Base-by-base conservation (phyloP, 495 filamentous ascomycete species). In the Xylaria bambusicola region DNA sequence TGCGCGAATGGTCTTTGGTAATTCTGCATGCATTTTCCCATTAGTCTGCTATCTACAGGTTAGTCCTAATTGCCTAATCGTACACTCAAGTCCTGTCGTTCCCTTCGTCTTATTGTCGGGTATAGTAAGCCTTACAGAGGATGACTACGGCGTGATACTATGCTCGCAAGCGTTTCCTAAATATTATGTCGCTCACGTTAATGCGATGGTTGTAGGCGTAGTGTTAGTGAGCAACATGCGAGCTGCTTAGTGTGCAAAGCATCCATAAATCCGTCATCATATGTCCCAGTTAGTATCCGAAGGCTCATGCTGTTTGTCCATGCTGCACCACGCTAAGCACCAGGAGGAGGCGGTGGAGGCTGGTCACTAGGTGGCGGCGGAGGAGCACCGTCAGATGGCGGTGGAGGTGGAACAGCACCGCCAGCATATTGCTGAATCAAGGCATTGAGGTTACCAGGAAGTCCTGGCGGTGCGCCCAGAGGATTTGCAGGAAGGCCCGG, bases 351-450 rank as follows among this genome's bases (percentile, higher is more conserved):
- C 15, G 89, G 89, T 20, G 89, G 89, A 35, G 88, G 88, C 67
- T 86, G 82, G 61, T 93, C 89, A 69, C 83, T 86, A 4, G 89
- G 89, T 55, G 88, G 87, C 48, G 87, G 89, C 1, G 90, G 89
- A 44, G 89, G 89, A 33, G 83, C 84, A 53, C 86, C 87, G 64
- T 80, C 78, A 17, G 70, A 53, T 35, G 75, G 71, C 20, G 75
- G 71, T 23, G 80, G 79, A 35, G 84, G 84, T 49, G 86, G 86
- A 38, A 77, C 80, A 36, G 75, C 77, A 54, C 81, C 86, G 58
- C 78, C 80, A 24, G 83, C 75, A 62, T 87, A 88, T 65, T 86
- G 82, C 72, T 85, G 80, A 69, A 88, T 88, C 60, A 91, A 79
- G 17, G 88, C 83, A 57, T 84, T 83, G n/a, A 84, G 67, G 20